These are phyloP conservation scores for Globisporangium acanthophoron DNA, from an alignment of 352 stramenopile species.

Conservation along the genomic window DNA sequence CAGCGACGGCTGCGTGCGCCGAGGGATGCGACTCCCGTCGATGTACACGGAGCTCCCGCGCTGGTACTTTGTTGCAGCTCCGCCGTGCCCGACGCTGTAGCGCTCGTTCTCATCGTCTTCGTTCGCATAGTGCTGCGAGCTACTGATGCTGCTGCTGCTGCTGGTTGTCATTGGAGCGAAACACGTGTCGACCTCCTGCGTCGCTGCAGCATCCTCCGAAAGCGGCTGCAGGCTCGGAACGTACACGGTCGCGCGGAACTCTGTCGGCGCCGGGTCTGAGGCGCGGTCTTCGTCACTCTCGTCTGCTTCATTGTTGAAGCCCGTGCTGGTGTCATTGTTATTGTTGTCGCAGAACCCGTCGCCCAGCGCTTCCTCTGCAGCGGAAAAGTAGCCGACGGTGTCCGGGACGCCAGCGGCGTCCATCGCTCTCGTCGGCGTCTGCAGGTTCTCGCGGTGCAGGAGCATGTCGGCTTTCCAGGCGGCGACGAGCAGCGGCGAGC, in stretches of 20 bases:
- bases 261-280: not conserved
- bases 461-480: slow-evolving; percentile 18
- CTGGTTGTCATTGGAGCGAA: too few relatives aligned
- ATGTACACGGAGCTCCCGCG: slow-evolving; percentile 14
- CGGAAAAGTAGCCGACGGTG: not conserved
- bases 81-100: slow-evolving; percentile 8
- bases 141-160: not conserved
- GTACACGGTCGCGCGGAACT: slow-evolving; percentile 6
- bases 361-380: not conserved
- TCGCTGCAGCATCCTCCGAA: not conserved
- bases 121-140: not conserved
- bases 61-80: slow-evolving; percentile 1
- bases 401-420: not conserved
- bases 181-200: not conserved
- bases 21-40: slow-evolving; percentile 1
- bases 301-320: slow-evolving; percentile 6
- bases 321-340: not conserved
- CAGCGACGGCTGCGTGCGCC: slow-evolving; percentile 18
- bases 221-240: slow-evolving; percentile 4
- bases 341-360: not conserved
- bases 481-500: slow-evolving; percentile 12
- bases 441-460: slow-evolving; percentile 1
- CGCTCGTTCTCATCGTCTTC: slow-evolving; percentile 1
- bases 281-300: slow-evolving; percentile 10
- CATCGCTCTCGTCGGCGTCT: not conserved